A percentile compares a stretch with the other conserved stretches of the same genome.
These are phyloP conservation scores for Fusarium nelsonii DNA, from an alignment of 2,329 filamentous ascomycete species.

Conservation along the genomic window DNA sequence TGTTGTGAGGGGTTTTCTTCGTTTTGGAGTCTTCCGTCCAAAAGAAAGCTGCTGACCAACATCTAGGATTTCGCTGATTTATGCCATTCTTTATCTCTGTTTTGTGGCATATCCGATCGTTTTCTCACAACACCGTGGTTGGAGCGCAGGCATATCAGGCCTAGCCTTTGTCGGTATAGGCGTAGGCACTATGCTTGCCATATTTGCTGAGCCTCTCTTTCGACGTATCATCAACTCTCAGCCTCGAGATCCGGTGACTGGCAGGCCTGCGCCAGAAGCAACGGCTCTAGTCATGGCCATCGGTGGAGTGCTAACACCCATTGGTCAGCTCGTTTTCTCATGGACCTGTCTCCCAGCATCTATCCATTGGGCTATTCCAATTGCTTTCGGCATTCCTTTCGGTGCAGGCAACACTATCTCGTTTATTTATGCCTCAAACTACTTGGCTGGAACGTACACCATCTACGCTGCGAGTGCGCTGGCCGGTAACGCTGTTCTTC, in stretches of 20 bases:
- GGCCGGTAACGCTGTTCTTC: conserved; percentile 81
- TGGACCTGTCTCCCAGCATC: conserved; percentile 85
- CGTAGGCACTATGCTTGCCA: conserved; percentile 71
- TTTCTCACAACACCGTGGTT: conserved; percentile 79
- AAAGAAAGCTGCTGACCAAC: conserved; percentile 15
- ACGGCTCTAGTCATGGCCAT: conserved; percentile 85
- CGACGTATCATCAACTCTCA: conserved; percentile 83
- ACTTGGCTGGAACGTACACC: conserved; percentile 81
- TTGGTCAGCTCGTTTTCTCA: conserved; percentile 87
- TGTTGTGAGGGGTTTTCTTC: not conserved
- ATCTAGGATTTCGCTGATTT: conserved; percentile 80
- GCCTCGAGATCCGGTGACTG: conserved; percentile 79
- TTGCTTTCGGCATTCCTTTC: conserved; percentile 83
- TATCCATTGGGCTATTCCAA: conserved; percentile 85
- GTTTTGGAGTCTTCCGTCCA: not conserved
- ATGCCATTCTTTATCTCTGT: conserved; percentile 88
- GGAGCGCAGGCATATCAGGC: conserved; percentile 78
- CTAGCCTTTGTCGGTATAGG: conserved; percentile 81
- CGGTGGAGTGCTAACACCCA: conserved; percentile 77
- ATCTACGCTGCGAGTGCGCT: conserved; percentile 86
- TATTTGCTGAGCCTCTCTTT: conserved; percentile 76
- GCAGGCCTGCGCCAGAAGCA: conserved; percentile 80
- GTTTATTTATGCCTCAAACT: conserved; percentile 87
- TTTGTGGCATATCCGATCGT: conserved; percentile 93
- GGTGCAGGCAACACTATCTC: conserved; percentile 80